Evolutionary conservation across 495 filamentous ascomycete species (phyloP).

Genomic region (Penicillium manginii): DNA sequence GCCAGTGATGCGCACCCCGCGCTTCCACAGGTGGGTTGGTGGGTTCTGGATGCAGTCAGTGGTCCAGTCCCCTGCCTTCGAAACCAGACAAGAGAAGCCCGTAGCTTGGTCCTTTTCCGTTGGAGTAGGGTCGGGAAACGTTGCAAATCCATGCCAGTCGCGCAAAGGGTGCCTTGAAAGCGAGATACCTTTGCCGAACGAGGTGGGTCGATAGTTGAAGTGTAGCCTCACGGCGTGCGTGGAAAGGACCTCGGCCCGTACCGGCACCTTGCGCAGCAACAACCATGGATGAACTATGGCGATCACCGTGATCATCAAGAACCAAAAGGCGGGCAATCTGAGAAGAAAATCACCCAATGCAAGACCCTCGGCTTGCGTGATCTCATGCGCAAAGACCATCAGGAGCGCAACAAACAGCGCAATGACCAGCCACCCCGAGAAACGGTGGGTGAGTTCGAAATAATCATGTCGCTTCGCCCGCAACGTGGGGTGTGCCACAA

Average conservation of each 20-base stretch:
- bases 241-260: slow-evolving; percentile 66
- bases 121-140: slow-evolving; percentile 56
- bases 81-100: slow-evolving; percentile 70
- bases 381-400: slow-evolving; percentile 40
- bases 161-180: slow-evolving; percentile 60
- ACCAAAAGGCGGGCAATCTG: slow-evolving; percentile 48
- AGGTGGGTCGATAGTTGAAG: slow-evolving; percentile 59
- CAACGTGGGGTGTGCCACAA: slow-evolving; percentile 48
- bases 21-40: slow-evolving; percentile 50
- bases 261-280: slow-evolving; percentile 52
- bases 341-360: slow-evolving; percentile 41
- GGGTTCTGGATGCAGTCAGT: slow-evolving; percentile 62
- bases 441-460: slow-evolving; percentile 61
- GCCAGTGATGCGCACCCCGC: slow-evolving; percentile 62
- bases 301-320: slow-evolving; percentile 39
- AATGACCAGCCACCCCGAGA: slow-evolving; percentile 56
- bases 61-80: slow-evolving; percentile 88
- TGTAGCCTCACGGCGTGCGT: slow-evolving; percentile 73
- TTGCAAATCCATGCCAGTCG: slow-evolving; percentile 85
- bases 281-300: slow-evolving; percentile 50
- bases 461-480: slow-evolving; percentile 55
- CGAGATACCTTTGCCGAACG: slow-evolving; percentile 50
- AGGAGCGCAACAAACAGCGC: slow-evolving; percentile 50
- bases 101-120: slow-evolving; percentile 15
- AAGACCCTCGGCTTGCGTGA: slow-evolving; percentile 26